Conservation (phyloP, 257 asterid species). For the Solanum habrochaites region DNA sequence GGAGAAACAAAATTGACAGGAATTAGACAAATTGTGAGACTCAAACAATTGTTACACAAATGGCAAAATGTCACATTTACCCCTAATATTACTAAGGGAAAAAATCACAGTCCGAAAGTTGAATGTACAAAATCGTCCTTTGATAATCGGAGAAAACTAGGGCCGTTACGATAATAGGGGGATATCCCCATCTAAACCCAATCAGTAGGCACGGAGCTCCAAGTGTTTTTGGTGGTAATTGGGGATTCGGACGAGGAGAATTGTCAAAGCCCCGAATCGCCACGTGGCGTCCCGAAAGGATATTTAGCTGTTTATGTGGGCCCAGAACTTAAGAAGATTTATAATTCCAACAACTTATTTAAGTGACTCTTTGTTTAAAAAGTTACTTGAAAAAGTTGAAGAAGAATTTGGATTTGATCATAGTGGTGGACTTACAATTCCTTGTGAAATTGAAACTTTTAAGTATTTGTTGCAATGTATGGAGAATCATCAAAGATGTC, state of each 20-base stretch:
- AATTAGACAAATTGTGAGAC: conserved; percentile 61
- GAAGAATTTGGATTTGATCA: conserved; percentile 82
- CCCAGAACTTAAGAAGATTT: conserved; percentile 43
- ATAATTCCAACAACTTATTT: conserved; percentile 54
- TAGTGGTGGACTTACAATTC: conserved; percentile 56
- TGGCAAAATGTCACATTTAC: conserved; percentile 58
- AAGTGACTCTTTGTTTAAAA: conserved; percentile 44
- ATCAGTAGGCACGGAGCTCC: conserved; percentile 6
- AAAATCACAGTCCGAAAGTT: not conserved
- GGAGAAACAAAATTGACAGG: conserved; percentile 51
- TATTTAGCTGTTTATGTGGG: conserved; percentile 36
- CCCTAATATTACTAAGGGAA: conserved; percentile 7
- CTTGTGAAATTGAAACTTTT: conserved; percentile 48
- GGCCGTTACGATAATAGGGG: no score
- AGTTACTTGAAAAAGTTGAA: conserved; percentile 51
- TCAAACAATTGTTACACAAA: conserved; percentile 47
- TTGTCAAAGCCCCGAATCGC: conserved; percentile 27
- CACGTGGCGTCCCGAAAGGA: conserved; percentile 24
- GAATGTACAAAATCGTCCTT: not conserved
- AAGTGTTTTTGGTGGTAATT: no score
- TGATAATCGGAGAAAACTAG: no score
- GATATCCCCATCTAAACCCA: conserved; percentile 23
- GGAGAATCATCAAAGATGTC: conserved; percentile 26
- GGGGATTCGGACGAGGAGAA: conserved; percentile 30
- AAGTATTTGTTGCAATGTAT: conserved; percentile 26